These are phyloP conservation scores for Basidioascus undulatus DNA, from an alignment of 768 basidiomycete species.

Conservation along the genomic window DNA sequence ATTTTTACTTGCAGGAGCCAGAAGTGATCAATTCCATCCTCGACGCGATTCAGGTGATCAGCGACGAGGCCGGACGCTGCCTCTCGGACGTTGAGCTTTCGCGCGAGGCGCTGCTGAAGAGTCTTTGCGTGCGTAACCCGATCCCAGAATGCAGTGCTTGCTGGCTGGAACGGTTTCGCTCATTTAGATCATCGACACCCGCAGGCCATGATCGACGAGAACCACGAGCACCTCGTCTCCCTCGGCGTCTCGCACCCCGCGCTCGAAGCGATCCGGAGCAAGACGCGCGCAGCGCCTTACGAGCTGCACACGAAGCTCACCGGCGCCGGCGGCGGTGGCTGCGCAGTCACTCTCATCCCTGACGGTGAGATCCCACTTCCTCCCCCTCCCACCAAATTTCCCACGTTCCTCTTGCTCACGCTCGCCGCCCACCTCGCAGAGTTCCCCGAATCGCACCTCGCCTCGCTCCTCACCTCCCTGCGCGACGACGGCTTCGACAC, in stretches of 20 bases:
- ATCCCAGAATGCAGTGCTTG: neutral
- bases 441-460: conserved; percentile 35
- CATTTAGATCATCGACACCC: conserved; percentile 5
- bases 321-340: conserved; percentile 96
- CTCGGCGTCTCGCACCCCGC: conserved; percentile 79
- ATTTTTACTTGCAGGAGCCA: conserved; percentile 36
- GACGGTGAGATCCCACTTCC: conserved; percentile 36
- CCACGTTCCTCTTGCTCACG: neutral
- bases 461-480: conserved; percentile 35
- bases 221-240: conserved; percentile 58
- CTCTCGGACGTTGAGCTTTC: conserved; percentile 50
- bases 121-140: conserved; percentile 17
- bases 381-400: too few relatives aligned
- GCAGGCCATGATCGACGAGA: conserved; percentile 63
- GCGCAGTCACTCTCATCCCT: conserved; percentile 80
- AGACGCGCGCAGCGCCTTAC: conserved; percentile 38
- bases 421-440: conserved; percentile 25
- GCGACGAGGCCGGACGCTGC: conserved; percentile 50
- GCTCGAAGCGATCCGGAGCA: conserved; percentile 55
- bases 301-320: conserved; percentile 76
- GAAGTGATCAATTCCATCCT: conserved; percentile 54
- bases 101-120: conserved; percentile 35
- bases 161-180: neutral
- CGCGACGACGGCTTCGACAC: conserved; percentile 43
- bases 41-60: conserved; percentile 57